phyloP scores from a whole-genome alignment of 768 basidiomycete genomes.

The Botryobasidium botryosum region DNA sequence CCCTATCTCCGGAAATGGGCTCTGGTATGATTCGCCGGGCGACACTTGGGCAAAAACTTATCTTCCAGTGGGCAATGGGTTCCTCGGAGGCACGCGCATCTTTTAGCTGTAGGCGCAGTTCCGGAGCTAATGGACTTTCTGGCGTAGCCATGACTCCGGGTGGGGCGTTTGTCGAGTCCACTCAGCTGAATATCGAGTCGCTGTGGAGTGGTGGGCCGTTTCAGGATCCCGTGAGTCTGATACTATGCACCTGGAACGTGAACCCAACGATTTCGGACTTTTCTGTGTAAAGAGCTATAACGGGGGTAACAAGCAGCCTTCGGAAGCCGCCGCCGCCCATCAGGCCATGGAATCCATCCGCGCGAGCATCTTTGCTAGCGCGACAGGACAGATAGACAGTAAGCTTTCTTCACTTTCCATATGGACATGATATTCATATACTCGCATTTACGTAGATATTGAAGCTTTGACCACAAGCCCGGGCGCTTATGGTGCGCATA shows the following conservation, averaged over 20 bases:
- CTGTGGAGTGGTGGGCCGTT: constrained; percentile 65
- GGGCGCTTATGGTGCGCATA: no score
- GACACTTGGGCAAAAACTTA: constrained; percentile 39
- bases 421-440: constrained; percentile 5
- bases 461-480: no score
- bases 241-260: no score
- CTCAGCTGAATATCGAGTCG: constrained; percentile 58
- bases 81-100: constrained; percentile 21
- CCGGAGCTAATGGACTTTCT: background rate
- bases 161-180: constrained; percentile 39
- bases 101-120: background rate
- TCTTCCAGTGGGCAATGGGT: constrained; percentile 61
- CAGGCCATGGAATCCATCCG: no score
- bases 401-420: constrained; percentile 3
- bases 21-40: constrained; percentile 47
- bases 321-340: no score
- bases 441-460: no score
- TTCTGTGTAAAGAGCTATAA: no score
- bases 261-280: no score
- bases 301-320: no score
- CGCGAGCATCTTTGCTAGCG: background rate
- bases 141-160: constrained; percentile 46
- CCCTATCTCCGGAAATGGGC: constrained; percentile 53
- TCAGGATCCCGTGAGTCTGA: constrained; percentile 26
- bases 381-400: background rate